phyloP scores from a whole-genome alignment of 805 yeast species.

The Wickerhamomyces strasburgensis region DNA sequence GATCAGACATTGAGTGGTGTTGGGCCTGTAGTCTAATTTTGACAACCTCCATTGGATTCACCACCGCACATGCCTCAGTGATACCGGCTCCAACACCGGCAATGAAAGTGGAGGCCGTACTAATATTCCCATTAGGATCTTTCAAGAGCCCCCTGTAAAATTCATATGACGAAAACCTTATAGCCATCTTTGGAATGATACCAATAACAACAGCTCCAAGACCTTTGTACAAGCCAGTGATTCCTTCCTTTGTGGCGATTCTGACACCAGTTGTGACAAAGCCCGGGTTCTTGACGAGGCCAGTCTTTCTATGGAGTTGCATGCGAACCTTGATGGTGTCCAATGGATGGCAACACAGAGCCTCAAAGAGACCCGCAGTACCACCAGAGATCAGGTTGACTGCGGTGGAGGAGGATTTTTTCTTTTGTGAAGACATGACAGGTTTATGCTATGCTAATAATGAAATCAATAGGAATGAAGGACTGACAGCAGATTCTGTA shows the following conservation, averaged over 20 bases:
- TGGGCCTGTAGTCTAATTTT: slow-evolving; percentile 96
- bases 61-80: slow-evolving; percentile 92
- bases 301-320: slow-evolving; percentile 77
- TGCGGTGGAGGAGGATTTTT: slow-evolving; percentile 38
- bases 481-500: too few relatives aligned
- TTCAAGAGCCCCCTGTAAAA: slow-evolving; percentile 69
- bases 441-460: too few relatives aligned
- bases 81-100: slow-evolving; percentile 98
- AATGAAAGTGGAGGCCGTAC: slow-evolving; percentile 71
- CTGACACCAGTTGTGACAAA: slow-evolving; percentile 75
- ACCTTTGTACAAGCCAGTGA: slow-evolving; percentile 88
- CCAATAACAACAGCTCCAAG: slow-evolving; percentile 96
- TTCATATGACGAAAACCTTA: slow-evolving; percentile 92
- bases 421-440: slow-evolving; percentile 26
- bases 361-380: slow-evolving; percentile 94
- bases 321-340: slow-evolving; percentile 96
- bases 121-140: slow-evolving; percentile 57
- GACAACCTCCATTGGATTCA: slow-evolving; percentile 96
- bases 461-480: too few relatives aligned
- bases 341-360: slow-evolving; percentile 96
- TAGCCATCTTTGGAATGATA: slow-evolving; percentile 97
- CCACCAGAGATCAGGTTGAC: slow-evolving; percentile 89
- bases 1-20: slow-evolving; percentile 83
- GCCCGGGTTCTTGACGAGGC: slow-evolving; percentile 75
- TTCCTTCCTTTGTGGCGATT: slow-evolving; percentile 75